Evolutionary conservation across 371 early-diverging fungal species (phyloP).

Genomic region (Rhizomucor miehei): DNA sequence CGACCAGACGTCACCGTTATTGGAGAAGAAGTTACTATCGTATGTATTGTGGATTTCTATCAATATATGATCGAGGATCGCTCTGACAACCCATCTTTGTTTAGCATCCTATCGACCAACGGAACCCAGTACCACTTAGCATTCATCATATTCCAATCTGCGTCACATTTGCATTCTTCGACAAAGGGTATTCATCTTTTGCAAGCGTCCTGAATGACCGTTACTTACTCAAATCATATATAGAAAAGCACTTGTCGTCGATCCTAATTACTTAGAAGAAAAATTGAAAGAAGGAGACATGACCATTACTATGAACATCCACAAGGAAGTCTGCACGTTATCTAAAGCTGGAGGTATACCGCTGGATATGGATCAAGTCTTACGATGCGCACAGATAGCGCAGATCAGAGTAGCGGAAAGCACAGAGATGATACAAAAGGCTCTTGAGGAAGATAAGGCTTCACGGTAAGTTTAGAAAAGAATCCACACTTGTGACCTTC

Average conservation of each 20-base stretch:
- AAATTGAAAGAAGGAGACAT: conserved; percentile 77
- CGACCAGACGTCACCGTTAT: conserved; percentile 92
- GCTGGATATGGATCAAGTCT: conserved; percentile 63
- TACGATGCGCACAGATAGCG: conserved; percentile 76
- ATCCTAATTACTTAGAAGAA: conserved; percentile 86
- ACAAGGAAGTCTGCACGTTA: conserved; percentile 89
- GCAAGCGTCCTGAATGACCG: conserved; percentile 5
- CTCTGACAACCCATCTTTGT: background rate
- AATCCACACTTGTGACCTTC: no score
- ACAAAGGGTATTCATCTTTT: conserved; percentile 62
- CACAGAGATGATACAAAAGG: conserved; percentile 65
- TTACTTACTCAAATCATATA: no score
- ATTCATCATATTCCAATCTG: conserved; percentile 94
- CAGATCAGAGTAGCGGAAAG: conserved; percentile 71
- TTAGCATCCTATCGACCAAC: conserved; percentile 84
- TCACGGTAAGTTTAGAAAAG: conserved; percentile 13
- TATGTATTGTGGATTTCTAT: conserved; percentile 34
- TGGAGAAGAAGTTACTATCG: conserved; percentile 88
- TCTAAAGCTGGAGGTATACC: conserved; percentile 91
- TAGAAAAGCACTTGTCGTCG: conserved; percentile 77
- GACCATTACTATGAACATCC: conserved; percentile 86
- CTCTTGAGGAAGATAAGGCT: conserved; percentile 53
- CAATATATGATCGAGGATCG: conserved; percentile 1
- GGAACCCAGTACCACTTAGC: conserved; percentile 89
- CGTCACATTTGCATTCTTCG: conserved; percentile 87